A percentile compares a stretch with the other conserved stretches of the same genome.
Evolutionary conservation across 192 early-diverging fungal species (phyloP).

Genomic region (Chytriomyces sp.): DNA sequence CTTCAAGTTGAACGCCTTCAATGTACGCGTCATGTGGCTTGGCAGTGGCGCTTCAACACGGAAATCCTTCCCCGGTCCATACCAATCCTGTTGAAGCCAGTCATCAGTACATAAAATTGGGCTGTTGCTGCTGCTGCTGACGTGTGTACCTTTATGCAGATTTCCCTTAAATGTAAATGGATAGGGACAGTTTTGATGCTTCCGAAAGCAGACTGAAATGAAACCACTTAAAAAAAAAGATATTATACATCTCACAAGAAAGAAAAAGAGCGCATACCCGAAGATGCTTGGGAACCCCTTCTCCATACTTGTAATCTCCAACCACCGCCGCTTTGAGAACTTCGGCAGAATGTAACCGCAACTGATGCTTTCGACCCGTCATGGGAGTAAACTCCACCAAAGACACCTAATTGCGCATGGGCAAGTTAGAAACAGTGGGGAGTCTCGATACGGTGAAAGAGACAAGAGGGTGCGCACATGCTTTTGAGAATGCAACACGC

Average conservation of each 20-base stretch:
- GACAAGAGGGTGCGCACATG: background rate
- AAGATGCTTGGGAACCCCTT: slow-evolving; percentile 41
- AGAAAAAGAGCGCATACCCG: slow-evolving; percentile 18
- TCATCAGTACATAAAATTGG: background rate
- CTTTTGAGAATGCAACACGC: slow-evolving; percentile 27
- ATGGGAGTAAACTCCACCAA: slow-evolving; percentile 44
- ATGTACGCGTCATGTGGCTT: slow-evolving; percentile 21
- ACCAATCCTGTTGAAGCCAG: slow-evolving; percentile 32
- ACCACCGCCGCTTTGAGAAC: slow-evolving; percentile 42
- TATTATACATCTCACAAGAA: background rate
- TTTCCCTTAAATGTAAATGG: slow-evolving; percentile 49
- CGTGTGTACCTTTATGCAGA: slow-evolving; percentile 37
- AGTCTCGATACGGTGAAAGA: background rate
- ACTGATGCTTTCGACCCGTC: slow-evolving; percentile 58
- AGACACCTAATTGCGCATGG: slow-evolving; percentile 19
- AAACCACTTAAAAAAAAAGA: background rate
- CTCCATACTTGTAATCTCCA: slow-evolving; percentile 56
- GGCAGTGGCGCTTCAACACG: slow-evolving; percentile 25
- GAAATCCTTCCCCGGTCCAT: slow-evolving; percentile 21
- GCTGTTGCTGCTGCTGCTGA: background rate
- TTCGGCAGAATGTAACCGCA: slow-evolving; percentile 51
- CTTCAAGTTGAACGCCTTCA: slow-evolving; percentile 13
- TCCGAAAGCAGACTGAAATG: slow-evolving; percentile 29
- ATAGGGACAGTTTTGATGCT: slow-evolving; percentile 45
- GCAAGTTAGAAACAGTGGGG: background rate